Base-by-base conservation (phyloP, 768 basidiomycete genomes). In the Lactarius hengduanensis region DNA sequence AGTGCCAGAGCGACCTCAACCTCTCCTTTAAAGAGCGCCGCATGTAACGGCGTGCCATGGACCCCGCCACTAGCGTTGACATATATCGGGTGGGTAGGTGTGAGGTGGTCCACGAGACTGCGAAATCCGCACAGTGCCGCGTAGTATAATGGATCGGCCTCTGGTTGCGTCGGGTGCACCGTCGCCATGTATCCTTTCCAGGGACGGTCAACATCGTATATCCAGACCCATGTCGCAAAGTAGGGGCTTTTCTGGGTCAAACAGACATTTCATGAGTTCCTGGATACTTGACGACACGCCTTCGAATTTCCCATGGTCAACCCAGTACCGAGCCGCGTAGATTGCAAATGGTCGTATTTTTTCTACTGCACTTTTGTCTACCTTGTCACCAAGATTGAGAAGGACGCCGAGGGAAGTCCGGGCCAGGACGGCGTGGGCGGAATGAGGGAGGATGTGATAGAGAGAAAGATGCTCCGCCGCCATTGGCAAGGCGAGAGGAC, bases 301-400 rank as follows among this genome's bases (percentile, higher is more conserved):
- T 0, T 40, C 38, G 4, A 64, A 53, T 15, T 59, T 45, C 1
- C 2, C 38, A 26, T 64, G 63, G 36, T 45, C 53, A 4, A 45
- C 64, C 64, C 64, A 65, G 22, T 65, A 3, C 10, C 11, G 59
- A 34, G 64, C 41, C 7, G 64, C 64, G 13, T 65, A 65, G 3
- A 55, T 22, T 13, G 41, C 54, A 26, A 65, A n/a, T 26, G 64
- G 64, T 4, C 5, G 43, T 0, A 28, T 28, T 28, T 56, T n/a
- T 8, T 61, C 7, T 10, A 38, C 34, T 13, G 6, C 2, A 9
- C 0, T 38, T 55, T 38, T 18, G 26, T 61, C 54, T 13, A 65
- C 32, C 3, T 1, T 4, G 16, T 43, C 4, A 2, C 55, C 59
- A 1, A 66, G 28, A 47, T 40, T 54, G 50, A 59, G 41, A 0